Percentiles rank a stretch among this genome's conserved stretches.
Conservation (phyloP, 176 grass and related monocot species). For the Triticum urartu region DNA sequence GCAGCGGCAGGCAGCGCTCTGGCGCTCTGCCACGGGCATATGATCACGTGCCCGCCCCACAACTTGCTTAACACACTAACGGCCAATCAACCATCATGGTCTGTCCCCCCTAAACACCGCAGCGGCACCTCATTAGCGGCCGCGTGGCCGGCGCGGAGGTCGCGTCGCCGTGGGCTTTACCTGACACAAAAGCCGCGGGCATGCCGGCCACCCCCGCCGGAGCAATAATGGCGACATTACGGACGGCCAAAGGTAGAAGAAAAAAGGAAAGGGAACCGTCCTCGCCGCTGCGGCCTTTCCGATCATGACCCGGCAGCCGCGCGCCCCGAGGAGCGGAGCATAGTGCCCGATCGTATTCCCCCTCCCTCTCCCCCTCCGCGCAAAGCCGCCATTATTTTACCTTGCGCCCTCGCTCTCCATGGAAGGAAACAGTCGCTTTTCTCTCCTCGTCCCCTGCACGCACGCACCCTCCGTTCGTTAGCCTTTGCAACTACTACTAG, state of each 20-base stretch:
- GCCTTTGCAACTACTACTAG: not conserved
- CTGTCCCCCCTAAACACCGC: constrained; percentile 38
- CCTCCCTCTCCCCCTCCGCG: not conserved
- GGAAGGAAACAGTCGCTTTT: not conserved
- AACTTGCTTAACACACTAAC: not conserved
- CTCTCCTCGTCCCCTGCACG: not conserved
- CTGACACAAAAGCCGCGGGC: constrained; percentile 54
- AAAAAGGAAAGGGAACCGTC: not conserved
- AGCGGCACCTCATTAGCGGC: not conserved
- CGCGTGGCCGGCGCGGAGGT: constrained; percentile 37
- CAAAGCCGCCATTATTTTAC: constrained; percentile 12
- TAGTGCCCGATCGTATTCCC: constrained; percentile 4
- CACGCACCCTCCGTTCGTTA: not conserved
- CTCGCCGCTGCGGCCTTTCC: not conserved
- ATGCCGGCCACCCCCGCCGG: constrained; percentile 33
- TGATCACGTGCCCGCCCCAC: not conserved
- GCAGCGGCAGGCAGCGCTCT: not conserved
- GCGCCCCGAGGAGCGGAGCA: constrained; percentile 12
- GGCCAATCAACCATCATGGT: not conserved
- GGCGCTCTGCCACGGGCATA: not conserved
- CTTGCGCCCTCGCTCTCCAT: not conserved
- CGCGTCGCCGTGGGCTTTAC: constrained; percentile 23
- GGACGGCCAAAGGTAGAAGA: constrained; percentile 23
- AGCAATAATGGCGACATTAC: constrained; percentile 50
- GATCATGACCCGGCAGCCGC: constrained; percentile 47